phyloP scores from a whole-genome alignment of 176 grass and related monocot genomes.

The Olyra latifolia region DNA sequence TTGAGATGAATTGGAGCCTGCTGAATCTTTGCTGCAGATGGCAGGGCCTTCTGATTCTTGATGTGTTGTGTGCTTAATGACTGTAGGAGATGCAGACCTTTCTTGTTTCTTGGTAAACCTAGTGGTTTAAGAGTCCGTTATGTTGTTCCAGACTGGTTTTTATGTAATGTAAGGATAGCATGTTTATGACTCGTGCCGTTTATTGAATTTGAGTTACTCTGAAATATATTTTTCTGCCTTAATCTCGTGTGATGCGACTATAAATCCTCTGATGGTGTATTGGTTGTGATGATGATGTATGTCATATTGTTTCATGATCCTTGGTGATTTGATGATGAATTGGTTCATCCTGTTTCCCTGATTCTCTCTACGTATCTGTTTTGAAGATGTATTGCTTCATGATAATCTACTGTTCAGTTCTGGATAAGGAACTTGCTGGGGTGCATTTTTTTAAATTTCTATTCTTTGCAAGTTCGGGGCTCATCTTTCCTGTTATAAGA shows the following conservation, averaged over 20 bases:
- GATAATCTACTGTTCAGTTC: no score
- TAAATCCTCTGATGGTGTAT: no score
- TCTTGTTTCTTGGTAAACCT: background rate
- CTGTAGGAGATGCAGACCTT: background rate
- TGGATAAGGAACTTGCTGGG: no score
- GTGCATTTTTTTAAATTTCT: no score
- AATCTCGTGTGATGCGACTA: background rate
- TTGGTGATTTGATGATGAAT: no score
- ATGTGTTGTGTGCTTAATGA: background rate
- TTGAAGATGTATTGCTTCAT: no score
- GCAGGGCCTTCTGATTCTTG: background rate
- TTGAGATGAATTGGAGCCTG: background rate
- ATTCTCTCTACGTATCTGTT: no score
- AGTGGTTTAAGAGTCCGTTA: background rate
- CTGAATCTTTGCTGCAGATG: background rate
- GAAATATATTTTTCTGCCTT: background rate
- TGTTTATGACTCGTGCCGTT: slow-evolving; percentile 13
- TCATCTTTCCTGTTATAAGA: no score
- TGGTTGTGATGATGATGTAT: no score
- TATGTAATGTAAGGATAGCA: slow-evolving; percentile 18
- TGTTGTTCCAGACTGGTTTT: background rate
- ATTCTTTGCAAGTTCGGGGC: no score
- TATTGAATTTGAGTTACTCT: background rate
- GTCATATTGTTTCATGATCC: no score
- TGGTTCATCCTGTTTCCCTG: no score